Conservation (phyloP, 306 rosid genomes). For the Delonix regia region DNA sequence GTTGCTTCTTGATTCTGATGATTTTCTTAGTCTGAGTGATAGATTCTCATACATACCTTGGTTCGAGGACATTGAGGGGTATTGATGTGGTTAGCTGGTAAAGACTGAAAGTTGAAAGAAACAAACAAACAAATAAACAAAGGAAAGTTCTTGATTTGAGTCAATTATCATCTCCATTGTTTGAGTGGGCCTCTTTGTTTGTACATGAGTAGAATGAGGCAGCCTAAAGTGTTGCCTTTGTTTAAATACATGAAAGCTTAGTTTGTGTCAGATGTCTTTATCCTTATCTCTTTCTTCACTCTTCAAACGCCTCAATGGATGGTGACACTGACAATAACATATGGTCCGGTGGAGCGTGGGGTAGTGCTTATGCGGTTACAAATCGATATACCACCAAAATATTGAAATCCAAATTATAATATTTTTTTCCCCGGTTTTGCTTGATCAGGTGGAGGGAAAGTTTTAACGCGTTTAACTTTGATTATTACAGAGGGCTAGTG, state of each 20-base stretch:
- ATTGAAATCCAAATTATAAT: too few relatives aligned
- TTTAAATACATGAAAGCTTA: not conserved
- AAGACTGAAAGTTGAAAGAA: too few relatives aligned
- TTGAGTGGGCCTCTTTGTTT: not conserved
- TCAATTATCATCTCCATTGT: too few relatives aligned
- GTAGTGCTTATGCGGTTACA: not conserved
- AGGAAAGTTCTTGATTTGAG: too few relatives aligned
- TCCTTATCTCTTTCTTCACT: too few relatives aligned
- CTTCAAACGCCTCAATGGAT: too few relatives aligned
- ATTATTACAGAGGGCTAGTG: not conserved
- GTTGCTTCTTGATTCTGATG: not conserved
- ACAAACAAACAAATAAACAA: too few relatives aligned
- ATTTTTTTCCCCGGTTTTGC: not conserved
- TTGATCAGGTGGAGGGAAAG: not conserved
- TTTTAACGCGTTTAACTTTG: too few relatives aligned
- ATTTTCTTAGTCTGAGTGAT: too few relatives aligned
- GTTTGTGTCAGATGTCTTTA: not conserved
- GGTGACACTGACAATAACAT: not conserved
- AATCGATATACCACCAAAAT: not conserved
- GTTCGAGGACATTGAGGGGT: too few relatives aligned
- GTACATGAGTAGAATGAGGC: not conserved
- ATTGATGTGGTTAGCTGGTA: not conserved
- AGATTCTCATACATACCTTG: not conserved
- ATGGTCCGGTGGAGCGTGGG: not conserved
- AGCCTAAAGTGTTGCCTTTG: not conserved